Percentiles rank a stretch among this genome's conserved stretches.
Conservation (phyloP, 495 filamentous ascomycete genomes). For the Extremus antarcticus region DNA sequence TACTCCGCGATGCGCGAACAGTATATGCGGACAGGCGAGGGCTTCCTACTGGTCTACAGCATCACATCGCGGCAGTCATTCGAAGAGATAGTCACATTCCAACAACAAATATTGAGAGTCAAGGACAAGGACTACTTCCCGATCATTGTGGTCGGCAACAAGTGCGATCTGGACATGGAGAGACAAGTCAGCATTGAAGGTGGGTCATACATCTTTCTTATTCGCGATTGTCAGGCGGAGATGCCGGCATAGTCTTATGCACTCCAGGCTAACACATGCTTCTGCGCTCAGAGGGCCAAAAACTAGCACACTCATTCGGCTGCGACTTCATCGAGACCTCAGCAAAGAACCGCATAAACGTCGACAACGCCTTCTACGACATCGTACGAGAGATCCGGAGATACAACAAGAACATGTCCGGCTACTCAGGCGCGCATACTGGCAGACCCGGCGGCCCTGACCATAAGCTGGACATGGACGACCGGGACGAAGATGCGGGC, state of each 20-base stretch:
- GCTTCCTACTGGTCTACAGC: constrained; percentile 94
- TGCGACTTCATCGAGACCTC: constrained; percentile 99
- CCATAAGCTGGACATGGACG: constrained; percentile 67
- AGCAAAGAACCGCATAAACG: constrained; percentile 93
- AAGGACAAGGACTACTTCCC: constrained; percentile 99
- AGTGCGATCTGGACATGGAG: constrained; percentile 92
- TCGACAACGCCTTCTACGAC: constrained; percentile 96
- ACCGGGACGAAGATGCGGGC: constrained; percentile 62
- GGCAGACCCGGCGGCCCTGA: constrained; percentile 46
- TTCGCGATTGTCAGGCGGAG: too few relatives aligned
- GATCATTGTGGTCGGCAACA: constrained; percentile 99
- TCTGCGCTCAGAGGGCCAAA: constrained; percentile 65
- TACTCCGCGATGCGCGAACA: constrained; percentile 99
- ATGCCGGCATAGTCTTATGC: too few relatives aligned
- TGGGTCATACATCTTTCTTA: constrained; percentile 33
- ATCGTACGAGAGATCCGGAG: constrained; percentile 93
- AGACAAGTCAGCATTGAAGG: constrained; percentile 83
- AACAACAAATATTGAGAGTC: constrained; percentile 95
- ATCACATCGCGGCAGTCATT: constrained; percentile 96
- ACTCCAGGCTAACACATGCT: background rate
- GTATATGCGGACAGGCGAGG: constrained; percentile 99
- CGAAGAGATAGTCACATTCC: constrained; percentile 95
- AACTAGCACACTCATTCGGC: constrained; percentile 72
- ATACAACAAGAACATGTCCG: constrained; percentile 96
- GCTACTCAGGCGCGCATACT: constrained; percentile 56